phyloP scores from a whole-genome alignment of 192 early-diverging fungal genomes.

The Backusella westeae region DNA sequence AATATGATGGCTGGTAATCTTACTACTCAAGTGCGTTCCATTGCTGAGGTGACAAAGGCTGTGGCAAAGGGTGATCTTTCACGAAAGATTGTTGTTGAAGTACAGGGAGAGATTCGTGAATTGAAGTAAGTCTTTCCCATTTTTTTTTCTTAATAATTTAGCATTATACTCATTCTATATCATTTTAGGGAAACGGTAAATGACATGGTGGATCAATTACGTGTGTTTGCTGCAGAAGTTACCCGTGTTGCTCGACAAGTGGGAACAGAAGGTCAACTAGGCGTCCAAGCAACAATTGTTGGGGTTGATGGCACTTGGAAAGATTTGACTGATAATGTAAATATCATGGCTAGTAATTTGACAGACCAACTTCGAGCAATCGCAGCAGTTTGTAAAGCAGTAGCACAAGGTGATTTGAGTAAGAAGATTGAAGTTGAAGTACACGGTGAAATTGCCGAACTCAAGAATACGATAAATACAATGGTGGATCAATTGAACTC shows the following conservation, averaged over 20 bases:
- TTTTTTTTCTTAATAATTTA: too few relatives aligned
- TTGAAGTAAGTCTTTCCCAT: not conserved
- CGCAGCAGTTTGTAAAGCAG: constrained; percentile 50
- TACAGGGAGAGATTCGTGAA: not conserved
- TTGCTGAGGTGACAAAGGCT: constrained; percentile 9
- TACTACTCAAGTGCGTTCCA: constrained; percentile 9
- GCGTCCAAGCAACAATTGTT: constrained; percentile 59
- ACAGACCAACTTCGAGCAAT: constrained; percentile 55
- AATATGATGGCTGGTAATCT: constrained; percentile 11
- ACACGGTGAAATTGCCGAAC: constrained; percentile 53
- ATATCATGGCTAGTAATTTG: constrained; percentile 56
- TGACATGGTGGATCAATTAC: constrained; percentile 55
- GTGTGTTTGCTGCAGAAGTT: constrained; percentile 56
- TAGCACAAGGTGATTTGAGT: constrained; percentile 46
- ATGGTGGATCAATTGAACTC: constrained; percentile 57
- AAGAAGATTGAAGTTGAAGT: constrained; percentile 50
- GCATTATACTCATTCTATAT: not conserved
- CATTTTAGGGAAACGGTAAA: constrained; percentile 25
- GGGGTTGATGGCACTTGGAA: constrained; percentile 54
- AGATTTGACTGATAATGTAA: constrained; percentile 55
- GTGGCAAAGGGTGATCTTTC: not conserved
- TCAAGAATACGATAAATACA: constrained; percentile 60
- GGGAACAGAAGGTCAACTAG: constrained; percentile 57
- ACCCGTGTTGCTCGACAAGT: constrained; percentile 59
- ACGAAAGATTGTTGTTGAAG: not conserved